Percentiles rank a stretch among this genome's conserved stretches.
Conservation (phyloP, 202 grass and related monocot genomes). For the Thinopyrum obtusiflorum region DNA sequence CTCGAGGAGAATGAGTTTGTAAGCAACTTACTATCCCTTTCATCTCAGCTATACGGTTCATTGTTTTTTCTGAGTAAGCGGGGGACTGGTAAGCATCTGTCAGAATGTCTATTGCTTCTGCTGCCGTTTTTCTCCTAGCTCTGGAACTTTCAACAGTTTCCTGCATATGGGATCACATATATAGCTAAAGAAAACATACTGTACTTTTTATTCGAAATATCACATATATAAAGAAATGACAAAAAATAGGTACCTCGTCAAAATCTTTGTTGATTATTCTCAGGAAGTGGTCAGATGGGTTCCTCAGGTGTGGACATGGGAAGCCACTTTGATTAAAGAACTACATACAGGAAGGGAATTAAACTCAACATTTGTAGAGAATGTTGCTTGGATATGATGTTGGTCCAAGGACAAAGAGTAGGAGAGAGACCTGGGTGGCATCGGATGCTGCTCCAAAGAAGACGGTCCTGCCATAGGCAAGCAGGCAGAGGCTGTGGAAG, state of each 20-base stretch:
- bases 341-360: conserved; percentile 23
- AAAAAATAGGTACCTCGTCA: conserved; percentile 50
- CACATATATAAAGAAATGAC: too few species aligned
- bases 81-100: conserved; percentile 30
- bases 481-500: conserved; percentile 43
- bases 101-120: conserved; percentile 52
- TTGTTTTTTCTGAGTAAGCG: too few species aligned
- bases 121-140: conserved; percentile 30
- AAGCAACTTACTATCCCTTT: conserved; percentile 26
- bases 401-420: too few species aligned
- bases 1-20: not conserved
- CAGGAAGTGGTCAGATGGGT: conserved; percentile 84
- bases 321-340: conserved; percentile 70
- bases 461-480: conserved; percentile 31
- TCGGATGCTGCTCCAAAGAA: conserved; percentile 35
- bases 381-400: too few species aligned
- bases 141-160: conserved; percentile 14
- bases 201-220: not conserved
- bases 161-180: not conserved
- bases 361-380: too few species aligned
- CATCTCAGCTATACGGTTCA: too few species aligned
- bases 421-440: not conserved
- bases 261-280: conserved; percentile 92
- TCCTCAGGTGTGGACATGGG: conserved; percentile 70
- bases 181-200: not conserved